Evolutionary conservation across 2,329 filamentous ascomycete species (phyloP), one percentile per base, ranked within the genome.

Genomic region (Fusarium sp.): DNA sequence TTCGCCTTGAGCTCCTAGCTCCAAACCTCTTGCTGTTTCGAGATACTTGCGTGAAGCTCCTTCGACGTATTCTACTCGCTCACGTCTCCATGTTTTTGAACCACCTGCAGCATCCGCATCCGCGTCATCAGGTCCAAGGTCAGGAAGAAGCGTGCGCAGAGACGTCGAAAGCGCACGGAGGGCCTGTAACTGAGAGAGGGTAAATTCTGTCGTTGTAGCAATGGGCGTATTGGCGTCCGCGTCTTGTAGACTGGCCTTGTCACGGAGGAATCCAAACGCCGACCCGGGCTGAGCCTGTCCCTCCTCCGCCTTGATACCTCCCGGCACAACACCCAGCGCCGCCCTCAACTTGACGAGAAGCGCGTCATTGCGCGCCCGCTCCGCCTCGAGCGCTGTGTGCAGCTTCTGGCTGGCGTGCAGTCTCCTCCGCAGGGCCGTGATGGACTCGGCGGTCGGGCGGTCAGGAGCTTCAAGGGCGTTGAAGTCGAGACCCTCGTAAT

Each of bases 11-110:
- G 84, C 81, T 3, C 89, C 91, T 37, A 93, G 81, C 77, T 94
- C 92, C 66, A 95, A 84, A 0, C 93, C 93, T 54, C 91, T 86
- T 52, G 90, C 86, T 32, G 84, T 87, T 84, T 97, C 94, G 45
- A 98, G 85, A 80, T 97, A 94, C 69, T 93, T 88, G 75, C 90
- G 87, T 60, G 94, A 94, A 78, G 95, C 92, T 63, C 89, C 89
- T 83, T 98, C 95, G 58, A 98, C 91, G 81, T 98, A 98, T 74
- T 93, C 89, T 66, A 92, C 87, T 69, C 96, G 87, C 81, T 97
- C 91, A 63, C 91, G 89, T 43, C 91, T 88, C 85, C 91, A 94
- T 54, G 88, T 88, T 79, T 87, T 86, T 63, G 86, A 79, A 20
- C 69, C 82, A n/a, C 81, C 79, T 17, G 79, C 79, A 7, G 80